These are phyloP conservation scores for Orobanche coerulescens DNA, from an alignment of 257 asterid species.

Conservation along the genomic window DNA sequence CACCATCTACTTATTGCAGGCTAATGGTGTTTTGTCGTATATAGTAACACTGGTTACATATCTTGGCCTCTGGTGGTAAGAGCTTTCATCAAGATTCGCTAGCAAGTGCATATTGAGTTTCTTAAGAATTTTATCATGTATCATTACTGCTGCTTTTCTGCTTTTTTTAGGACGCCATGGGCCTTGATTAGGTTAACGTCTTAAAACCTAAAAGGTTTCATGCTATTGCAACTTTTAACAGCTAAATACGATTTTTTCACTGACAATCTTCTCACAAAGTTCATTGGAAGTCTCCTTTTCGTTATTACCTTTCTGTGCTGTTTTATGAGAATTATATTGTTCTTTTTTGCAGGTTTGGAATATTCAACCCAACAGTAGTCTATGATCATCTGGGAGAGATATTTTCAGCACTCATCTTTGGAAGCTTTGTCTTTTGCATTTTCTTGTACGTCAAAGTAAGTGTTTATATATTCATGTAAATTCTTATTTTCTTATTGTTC, in stretches of 20 bases:
- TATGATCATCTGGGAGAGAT: constrained; percentile 93
- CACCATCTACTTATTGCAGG: constrained; percentile 42
- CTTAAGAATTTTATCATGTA: not conserved
- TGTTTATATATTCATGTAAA: constrained; percentile 11
- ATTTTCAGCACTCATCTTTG: constrained; percentile 77
- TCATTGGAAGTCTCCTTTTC: constrained; percentile 12
- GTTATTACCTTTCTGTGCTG: constrained; percentile 11
- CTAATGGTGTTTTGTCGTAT: constrained; percentile 81
- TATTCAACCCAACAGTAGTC: constrained; percentile 79
- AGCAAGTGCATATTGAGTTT: constrained; percentile 4
- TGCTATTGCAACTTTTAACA: not conserved
- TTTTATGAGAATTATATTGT: constrained; percentile 15
- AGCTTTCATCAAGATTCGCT: not conserved
- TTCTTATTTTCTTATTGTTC: constrained; percentile 1
- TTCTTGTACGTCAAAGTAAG: constrained; percentile 79
- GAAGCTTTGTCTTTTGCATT: constrained; percentile 77
- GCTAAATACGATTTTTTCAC: not conserved
- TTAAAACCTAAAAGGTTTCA: not conserved
- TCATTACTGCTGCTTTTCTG: not conserved
- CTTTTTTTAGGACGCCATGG: not conserved
- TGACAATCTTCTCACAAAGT: constrained; percentile 8
- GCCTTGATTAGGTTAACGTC: not conserved
- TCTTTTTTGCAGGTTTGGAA: constrained; percentile 58
- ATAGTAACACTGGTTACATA: constrained; percentile 64
- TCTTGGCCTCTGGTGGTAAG: constrained; percentile 90